Evolutionary conservation across 371 early-diverging fungal genomes (phyloP).

Genomic region (Synchytrium microbalum): DNA sequence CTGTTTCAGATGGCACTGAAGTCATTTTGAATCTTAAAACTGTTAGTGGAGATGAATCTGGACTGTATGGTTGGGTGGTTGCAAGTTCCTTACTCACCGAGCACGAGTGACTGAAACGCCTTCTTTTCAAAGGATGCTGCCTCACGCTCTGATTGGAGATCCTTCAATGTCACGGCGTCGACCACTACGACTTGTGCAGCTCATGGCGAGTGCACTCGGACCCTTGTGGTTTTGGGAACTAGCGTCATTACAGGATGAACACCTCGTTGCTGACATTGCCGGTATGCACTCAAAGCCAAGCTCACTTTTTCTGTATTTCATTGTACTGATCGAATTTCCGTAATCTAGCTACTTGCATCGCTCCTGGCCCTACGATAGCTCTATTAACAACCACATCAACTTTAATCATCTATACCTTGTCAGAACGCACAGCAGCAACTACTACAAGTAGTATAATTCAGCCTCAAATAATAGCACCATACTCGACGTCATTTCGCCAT

Average conservation of each 20-base stretch:
- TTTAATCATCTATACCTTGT: not conserved
- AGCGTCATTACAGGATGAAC: not conserved
- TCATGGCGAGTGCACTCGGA: not conserved
- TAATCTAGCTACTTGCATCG: not conserved
- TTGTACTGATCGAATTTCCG: too few species aligned
- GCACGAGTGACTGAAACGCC: too few species aligned
- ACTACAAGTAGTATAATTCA: not conserved
- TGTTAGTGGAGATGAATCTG: not conserved
- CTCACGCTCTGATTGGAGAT: not conserved
- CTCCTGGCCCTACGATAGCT: not conserved
- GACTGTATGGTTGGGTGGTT: not conserved
- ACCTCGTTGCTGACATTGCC: not conserved
- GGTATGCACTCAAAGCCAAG: too few species aligned
- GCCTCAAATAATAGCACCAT: not conserved
- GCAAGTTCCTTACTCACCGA: too few species aligned
- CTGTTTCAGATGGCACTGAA: too few species aligned
- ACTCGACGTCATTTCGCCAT: not conserved
- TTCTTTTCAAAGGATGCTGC: not conserved
- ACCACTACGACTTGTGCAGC: not conserved
- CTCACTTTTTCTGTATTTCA: too few species aligned
- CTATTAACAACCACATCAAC: not conserved
- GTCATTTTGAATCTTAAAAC: not conserved
- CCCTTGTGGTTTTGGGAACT: not conserved
- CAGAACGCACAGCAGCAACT: too few species aligned
- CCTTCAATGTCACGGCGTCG: not conserved